phyloP scores from a whole-genome alignment of 805 yeast species.

The Hanseniaspora valbyensis region DNA sequence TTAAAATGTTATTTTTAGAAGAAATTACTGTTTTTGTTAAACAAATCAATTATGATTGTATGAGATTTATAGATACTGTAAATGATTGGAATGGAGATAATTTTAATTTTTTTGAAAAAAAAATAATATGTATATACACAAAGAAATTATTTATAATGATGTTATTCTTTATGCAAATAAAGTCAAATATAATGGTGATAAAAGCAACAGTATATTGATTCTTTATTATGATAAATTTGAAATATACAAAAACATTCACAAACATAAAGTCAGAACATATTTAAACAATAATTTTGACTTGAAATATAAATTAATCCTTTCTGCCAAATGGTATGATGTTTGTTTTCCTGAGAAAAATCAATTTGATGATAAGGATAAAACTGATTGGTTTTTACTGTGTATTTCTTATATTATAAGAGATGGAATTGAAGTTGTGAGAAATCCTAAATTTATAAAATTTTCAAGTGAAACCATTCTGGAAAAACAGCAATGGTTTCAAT shows the following conservation, averaged over 20 bases:
- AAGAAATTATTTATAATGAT: background rate
- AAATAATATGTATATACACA: no score
- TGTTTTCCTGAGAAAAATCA: background rate
- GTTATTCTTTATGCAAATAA: background rate
- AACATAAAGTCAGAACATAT: background rate
- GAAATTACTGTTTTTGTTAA: background rate
- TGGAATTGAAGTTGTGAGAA: background rate
- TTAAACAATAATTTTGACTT: background rate
- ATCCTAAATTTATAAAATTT: conserved; percentile 1
- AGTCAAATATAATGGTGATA: background rate
- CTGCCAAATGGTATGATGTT: conserved; percentile 3
- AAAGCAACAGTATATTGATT: background rate
- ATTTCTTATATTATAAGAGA: conserved; percentile 1
- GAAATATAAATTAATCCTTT: conserved; percentile 1
- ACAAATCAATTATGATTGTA: background rate
- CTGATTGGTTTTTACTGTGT: background rate
- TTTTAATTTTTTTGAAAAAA: background rate
- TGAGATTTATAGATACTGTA: no score
- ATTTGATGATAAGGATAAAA: background rate
- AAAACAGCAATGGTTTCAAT: background rate
- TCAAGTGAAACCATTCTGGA: background rate
- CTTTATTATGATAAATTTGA: conserved; percentile 3
- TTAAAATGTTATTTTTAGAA: background rate
- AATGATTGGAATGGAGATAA: no score
- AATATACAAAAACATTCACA: background rate